Conservation (phyloP, 805 yeast species). For the Ascoidea rubescens region DNA sequence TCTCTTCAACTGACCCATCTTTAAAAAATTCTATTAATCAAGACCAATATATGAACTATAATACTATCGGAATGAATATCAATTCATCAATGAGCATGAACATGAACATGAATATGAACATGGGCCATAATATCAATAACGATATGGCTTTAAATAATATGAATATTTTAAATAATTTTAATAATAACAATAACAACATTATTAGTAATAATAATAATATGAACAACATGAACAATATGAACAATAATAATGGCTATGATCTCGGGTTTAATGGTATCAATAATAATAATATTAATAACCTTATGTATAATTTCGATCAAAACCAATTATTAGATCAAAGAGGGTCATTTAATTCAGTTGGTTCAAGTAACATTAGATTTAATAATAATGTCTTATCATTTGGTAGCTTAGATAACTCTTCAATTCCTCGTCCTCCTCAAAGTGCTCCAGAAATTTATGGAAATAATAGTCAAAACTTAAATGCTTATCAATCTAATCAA, state of each 20-base stretch:
- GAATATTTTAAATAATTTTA: conserved; percentile 7
- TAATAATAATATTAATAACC: no score
- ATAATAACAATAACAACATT: conserved; percentile 1
- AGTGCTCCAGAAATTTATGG: background rate
- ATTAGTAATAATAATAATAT: conserved; percentile 1
- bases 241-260: background rate
- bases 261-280: background rate
- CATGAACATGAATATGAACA: conserved; percentile 10
- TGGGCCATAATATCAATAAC: no score
- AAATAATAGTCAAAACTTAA: no score
- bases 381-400: no score
- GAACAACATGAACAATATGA: background rate
- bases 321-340: no score
- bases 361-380: no score
- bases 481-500: background rate
- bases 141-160: conserved; percentile 1
- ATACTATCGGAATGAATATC: background rate
- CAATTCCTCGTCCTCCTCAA: background rate
- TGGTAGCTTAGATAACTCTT: background rate
- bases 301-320: no score
- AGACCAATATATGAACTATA: conserved; percentile 2
- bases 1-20: conserved; percentile 14
- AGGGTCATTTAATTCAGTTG: no score
- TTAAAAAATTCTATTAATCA: conserved; percentile 6
- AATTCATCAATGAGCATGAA: background rate